A percentile compares a stretch with the other conserved stretches of the same genome.
Conservation (phyloP, 805 yeast genomes). For the Metschnikowia rubicola region DNA sequence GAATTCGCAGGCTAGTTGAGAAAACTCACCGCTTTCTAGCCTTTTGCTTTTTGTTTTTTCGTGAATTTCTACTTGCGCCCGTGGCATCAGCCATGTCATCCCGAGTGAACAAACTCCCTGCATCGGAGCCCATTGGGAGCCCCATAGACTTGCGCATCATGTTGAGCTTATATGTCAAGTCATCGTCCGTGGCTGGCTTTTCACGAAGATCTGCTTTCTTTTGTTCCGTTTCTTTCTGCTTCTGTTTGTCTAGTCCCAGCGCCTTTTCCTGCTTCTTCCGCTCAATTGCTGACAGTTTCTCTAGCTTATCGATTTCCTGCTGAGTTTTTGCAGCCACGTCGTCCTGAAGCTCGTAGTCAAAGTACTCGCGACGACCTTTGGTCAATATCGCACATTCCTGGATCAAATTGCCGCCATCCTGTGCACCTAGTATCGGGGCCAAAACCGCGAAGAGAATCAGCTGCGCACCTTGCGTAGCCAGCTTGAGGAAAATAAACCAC, state of each 20-base stretch:
- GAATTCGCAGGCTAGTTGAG: too few species aligned
- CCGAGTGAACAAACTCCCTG: slow-evolving; percentile 4
- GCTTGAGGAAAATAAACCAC: slow-evolving; percentile 77
- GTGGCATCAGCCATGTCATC: not conserved
- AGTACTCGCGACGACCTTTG: slow-evolving; percentile 59
- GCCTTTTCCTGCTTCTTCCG: slow-evolving; percentile 43
- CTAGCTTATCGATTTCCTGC: slow-evolving; percentile 53
- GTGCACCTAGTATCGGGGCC: slow-evolving; percentile 65
- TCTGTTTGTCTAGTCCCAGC: slow-evolving; percentile 17
- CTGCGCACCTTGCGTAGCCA: slow-evolving; percentile 77
- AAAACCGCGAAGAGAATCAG: slow-evolving; percentile 62
- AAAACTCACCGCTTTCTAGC: slow-evolving; percentile 5
- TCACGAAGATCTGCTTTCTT: slow-evolving; percentile 25
- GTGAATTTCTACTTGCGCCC: not conserved
- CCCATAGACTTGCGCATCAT: slow-evolving; percentile 25
- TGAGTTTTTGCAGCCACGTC: slow-evolving; percentile 60
- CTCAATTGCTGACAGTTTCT: slow-evolving; percentile 67
- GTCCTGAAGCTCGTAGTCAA: slow-evolving; percentile 58
- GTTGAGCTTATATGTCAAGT: slow-evolving; percentile 33
- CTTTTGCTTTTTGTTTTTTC: not conserved
- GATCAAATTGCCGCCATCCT: slow-evolving; percentile 65
- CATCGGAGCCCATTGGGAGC: slow-evolving; percentile 17
- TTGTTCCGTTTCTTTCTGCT: slow-evolving; percentile 19
- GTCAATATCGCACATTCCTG: slow-evolving; percentile 65
- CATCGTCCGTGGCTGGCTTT: slow-evolving; percentile 35